Base-by-base conservation (phyloP, 257 asterid species). In the Jacaranda mimosifolia region DNA sequence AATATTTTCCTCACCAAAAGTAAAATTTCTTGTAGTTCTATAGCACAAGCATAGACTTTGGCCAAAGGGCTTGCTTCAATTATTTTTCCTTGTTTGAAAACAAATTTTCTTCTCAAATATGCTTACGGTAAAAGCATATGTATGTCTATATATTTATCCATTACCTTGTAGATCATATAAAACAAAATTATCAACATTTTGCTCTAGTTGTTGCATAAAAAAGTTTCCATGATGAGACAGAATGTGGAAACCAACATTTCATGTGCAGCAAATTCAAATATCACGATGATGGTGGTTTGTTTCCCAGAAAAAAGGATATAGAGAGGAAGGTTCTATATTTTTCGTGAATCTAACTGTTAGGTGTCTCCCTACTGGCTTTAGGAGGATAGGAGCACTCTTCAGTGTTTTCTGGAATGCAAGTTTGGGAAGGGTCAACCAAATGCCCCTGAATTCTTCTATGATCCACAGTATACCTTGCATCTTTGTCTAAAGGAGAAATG, bases 381-480 rank as follows among this genome's bases (percentile, higher is more conserved):
- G 98, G 98, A 89, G 82, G 98, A 95, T 49, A 97, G 93, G 88
- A 93, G 98, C 87, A 75, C 94, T 74, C 99, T 95, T 83, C 80
- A 93, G 80, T 98, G 98, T 71, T 95, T 93, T 86, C 89, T 95
- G 58, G 96, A 95, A 77, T 93, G 97, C 91, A 93, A 93, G 86
- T 90, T 91, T 57, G 99, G 98, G 45, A 95, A 89, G 85, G 97
- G 96, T 80, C 90, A 86, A 70, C 81, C 89, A 58, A 82, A 86
- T 78, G 93, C 94, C 49, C 97, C 94, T 67, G 97, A 95, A 63
- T 90, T 91, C 82, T 95, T 91, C 83, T 96, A 93, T 81, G 99
- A 96, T 81, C 97, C 99, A 81, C 93, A 96, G 78, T 96, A 96
- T 84, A 97, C 98, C n/a, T 82, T 96, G 85, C 97, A 97, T 80